phyloP scores from a whole-genome alignment of 2,329 filamentous ascomycete genomes.

The Thelonectria olida region DNA sequence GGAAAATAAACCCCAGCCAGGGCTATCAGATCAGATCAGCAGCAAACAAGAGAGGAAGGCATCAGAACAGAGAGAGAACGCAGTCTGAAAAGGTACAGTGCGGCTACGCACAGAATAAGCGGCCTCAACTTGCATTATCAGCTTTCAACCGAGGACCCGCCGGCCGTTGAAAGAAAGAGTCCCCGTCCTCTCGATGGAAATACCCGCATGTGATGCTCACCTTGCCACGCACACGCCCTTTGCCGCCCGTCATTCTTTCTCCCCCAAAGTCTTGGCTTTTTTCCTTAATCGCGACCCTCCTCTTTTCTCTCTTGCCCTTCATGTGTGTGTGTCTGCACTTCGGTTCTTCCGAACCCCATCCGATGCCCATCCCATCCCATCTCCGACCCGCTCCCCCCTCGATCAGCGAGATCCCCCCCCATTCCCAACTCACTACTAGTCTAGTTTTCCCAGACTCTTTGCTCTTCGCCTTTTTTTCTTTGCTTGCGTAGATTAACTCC shows the following conservation, averaged over 20 bases:
- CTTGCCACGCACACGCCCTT: not conserved
- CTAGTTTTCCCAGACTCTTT: not conserved
- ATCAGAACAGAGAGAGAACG: not conserved
- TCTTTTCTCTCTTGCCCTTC: no score
- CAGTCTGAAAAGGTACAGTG: not conserved
- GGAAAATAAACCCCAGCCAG: not conserved
- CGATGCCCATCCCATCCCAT: not conserved
- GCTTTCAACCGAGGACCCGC: not conserved
- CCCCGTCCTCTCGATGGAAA: not conserved
- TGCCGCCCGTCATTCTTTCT: constrained; percentile 8
- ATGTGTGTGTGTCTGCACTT: no score
- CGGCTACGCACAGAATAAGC: not conserved
- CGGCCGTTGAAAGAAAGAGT: not conserved
- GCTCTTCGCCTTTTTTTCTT: not conserved
- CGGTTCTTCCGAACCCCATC: not conserved
- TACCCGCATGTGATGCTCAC: not conserved
- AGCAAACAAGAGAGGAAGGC: no score
- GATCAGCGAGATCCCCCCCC: not conserved
- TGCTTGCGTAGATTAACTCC: no score
- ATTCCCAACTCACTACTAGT: not conserved
- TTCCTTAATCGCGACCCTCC: not conserved
- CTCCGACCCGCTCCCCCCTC: not conserved
- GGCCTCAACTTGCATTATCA: not conserved
- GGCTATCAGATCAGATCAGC: not conserved
- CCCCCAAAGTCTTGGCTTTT: not conserved